Base-by-base conservation (phyloP, 495 filamentous ascomycete species). In the Penicillium manginii region DNA sequence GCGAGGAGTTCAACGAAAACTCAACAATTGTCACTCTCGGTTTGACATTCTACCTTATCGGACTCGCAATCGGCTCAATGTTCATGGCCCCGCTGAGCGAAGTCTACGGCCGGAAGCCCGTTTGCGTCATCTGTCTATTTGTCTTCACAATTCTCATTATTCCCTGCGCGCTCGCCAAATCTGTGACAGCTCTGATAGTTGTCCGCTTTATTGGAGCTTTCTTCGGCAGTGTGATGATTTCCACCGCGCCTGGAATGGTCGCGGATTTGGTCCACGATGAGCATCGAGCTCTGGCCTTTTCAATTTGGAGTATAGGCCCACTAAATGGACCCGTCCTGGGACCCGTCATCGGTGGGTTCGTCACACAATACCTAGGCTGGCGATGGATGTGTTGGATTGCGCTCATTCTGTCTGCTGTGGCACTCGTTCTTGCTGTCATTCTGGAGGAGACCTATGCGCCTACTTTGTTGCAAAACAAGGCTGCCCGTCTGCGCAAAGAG, bases 371-470 rank as follows among this genome's bases (percentile, higher is more conserved):
- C 63, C 80, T 92, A n/a, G 90, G 91, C 19, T 96, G 91, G 91
- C 73, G 89, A 47, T 94, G 90, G 90, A 87, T 85, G 19, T 89
- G 88, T 71, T 96, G 91, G 90, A 73, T 96, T 21, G 84, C 86
- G 7, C 73, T 94, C 52, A 91, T 93, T 32, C 74, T 89, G 2
- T 78, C 82, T 1, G 87, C 82, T 11, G 76, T 82, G 2, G 83
- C 83, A 1, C 78, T 83, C 22, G 31, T 78, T 26, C 67, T 82
- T 53, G 78, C 87, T 45, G 58, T 74, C 15, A 69, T 83, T 40
- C 74, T 90, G 53, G 82, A 82, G 52, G 92, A 96, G 64, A 94
- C 91, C 0, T 96, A 96, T 63, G 81, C 87, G 0, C 92, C 92
- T 0, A 79, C 82, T 9, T 78, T 96, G 48, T 76, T 96, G 18